These are phyloP conservation scores for Pseudogymnoascus destructans DNA, from an alignment of 2,329 filamentous ascomycete species.

Conservation along the genomic window DNA sequence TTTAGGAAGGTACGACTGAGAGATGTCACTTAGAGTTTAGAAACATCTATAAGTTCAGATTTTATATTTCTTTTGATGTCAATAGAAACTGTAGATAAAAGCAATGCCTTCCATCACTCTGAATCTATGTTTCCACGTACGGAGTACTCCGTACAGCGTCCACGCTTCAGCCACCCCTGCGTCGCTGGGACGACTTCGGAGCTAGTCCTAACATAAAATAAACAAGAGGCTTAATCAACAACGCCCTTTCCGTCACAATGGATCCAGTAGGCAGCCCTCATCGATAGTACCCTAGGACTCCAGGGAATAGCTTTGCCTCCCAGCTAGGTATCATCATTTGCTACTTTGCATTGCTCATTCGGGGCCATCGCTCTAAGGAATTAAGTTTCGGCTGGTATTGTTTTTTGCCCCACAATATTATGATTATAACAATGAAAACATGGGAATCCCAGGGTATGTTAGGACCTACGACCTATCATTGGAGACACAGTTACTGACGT, in stretches of 20 bases:
- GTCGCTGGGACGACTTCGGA: constrained; percentile 10
- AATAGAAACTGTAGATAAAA: not conserved
- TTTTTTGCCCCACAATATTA: not conserved
- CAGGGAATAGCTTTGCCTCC: not conserved
- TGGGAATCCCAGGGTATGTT: constrained; percentile 54
- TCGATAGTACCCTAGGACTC: not conserved
- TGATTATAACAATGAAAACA: constrained; percentile 24
- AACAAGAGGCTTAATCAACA: constrained; percentile 11
- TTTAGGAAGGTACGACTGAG: not conserved
- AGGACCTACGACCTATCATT: not conserved
- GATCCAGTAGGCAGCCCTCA: not conserved
- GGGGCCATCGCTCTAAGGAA: not conserved
- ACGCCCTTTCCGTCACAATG: constrained; percentile 8
- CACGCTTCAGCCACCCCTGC: not conserved
- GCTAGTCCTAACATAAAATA: constrained; percentile 10
- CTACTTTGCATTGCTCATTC: not conserved
- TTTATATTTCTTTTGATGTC: not conserved
- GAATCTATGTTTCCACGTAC: not conserved
- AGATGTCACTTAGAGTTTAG: too few relatives aligned
- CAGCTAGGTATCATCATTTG: not conserved
- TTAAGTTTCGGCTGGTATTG: not conserved
- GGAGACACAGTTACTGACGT: constrained; percentile 13
- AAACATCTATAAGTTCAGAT: not conserved
- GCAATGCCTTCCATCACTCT: not conserved
- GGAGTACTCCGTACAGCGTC: too few relatives aligned